Percentiles rank a stretch among this genome's conserved stretches.
phyloP scores from a whole-genome alignment of 768 basidiomycete species.

The Pluteus cervinus region DNA sequence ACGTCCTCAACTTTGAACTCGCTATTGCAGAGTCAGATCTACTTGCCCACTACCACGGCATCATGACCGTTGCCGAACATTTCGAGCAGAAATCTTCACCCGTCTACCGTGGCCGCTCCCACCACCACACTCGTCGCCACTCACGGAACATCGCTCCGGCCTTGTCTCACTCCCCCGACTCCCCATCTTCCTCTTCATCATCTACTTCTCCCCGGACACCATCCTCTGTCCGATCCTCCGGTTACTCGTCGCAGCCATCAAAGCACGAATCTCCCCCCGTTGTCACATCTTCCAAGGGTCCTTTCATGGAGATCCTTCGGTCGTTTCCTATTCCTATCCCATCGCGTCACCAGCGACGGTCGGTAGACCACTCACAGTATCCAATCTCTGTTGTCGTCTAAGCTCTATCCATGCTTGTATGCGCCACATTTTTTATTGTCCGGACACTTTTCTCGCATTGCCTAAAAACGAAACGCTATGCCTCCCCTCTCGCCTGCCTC shows the following conservation, averaged over 20 bases:
- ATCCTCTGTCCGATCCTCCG: slow-evolving; percentile 15
- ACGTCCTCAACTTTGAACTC: slow-evolving; percentile 74
- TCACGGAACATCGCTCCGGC: slow-evolving; percentile 7
- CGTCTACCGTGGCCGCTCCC: slow-evolving; percentile 15
- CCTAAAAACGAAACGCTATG: too few relatives aligned
- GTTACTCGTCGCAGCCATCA: slow-evolving; percentile 11
- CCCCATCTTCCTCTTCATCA: slow-evolving; percentile 27
- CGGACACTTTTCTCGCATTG: too few relatives aligned
- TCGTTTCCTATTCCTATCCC: slow-evolving; percentile 43
- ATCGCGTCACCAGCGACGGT: slow-evolving; percentile 15
- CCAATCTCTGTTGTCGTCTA: slow-evolving; percentile 10
- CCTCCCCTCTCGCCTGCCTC: too few relatives aligned
- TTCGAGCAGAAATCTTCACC: slow-evolving; percentile 12
- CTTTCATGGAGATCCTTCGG: slow-evolving; percentile 37
- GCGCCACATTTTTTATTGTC: too few relatives aligned
- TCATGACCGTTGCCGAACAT: slow-evolving; percentile 18
- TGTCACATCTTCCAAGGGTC: slow-evolving; percentile 19
- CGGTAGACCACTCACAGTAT: slow-evolving; percentile 12
- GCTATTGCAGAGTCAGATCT: slow-evolving; percentile 59
- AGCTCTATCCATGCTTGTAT: too few relatives aligned
- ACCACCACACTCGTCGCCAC: slow-evolving; percentile 6
- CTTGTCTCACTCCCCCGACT: slow-evolving; percentile 20
- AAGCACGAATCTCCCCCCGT: slow-evolving; percentile 7
- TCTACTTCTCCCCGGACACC: slow-evolving; percentile 24
- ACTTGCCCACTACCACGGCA: slow-evolving; percentile 42